These are phyloP conservation scores for Gonapodya prolifera DNA, from an alignment of 192 early-diverging fungal genomes.

Conservation along the genomic window DNA sequence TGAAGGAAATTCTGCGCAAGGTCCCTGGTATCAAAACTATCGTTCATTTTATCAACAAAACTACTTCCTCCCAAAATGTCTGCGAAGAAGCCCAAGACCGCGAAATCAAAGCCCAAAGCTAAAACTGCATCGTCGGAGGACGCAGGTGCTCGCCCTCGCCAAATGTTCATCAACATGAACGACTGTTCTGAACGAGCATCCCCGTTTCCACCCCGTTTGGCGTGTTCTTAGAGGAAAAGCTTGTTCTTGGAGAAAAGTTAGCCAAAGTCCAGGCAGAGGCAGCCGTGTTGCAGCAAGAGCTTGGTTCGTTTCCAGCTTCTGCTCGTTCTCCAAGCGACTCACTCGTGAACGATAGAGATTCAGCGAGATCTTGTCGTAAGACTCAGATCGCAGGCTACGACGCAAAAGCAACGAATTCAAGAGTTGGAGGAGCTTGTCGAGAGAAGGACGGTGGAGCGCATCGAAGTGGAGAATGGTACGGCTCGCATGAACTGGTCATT, in stretches of 20 bases:
- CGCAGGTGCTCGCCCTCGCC: neutral
- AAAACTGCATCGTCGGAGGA: neutral
- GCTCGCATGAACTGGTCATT: neutral
- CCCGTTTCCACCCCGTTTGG: no score
- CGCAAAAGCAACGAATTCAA: constrained; percentile 20
- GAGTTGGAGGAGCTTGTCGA: constrained; percentile 26
- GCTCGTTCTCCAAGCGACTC: neutral
- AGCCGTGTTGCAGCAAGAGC: constrained; percentile 22
- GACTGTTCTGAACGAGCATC: no score
- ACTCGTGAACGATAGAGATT: constrained; percentile 11
- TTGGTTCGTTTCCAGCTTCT: constrained; percentile 13
- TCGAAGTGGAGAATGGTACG: constrained; percentile 32
- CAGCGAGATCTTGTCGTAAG: constrained; percentile 18
- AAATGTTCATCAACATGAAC: no score
- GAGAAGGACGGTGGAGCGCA: constrained; percentile 21
- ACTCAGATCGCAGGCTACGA: constrained; percentile 11
- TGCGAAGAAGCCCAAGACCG: neutral
- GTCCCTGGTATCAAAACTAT: no score
- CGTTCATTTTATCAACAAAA: no score
- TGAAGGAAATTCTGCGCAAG: no score
- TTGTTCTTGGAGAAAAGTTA: constrained; percentile 25
- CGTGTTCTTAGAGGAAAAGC: neutral
- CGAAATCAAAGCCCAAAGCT: neutral
- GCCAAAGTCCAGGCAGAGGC: constrained; percentile 22
- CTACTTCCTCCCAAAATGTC: neutral